Conservation (phyloP, 2,329 filamentous ascomycete genomes). For the Penicillium sp. region DNA sequence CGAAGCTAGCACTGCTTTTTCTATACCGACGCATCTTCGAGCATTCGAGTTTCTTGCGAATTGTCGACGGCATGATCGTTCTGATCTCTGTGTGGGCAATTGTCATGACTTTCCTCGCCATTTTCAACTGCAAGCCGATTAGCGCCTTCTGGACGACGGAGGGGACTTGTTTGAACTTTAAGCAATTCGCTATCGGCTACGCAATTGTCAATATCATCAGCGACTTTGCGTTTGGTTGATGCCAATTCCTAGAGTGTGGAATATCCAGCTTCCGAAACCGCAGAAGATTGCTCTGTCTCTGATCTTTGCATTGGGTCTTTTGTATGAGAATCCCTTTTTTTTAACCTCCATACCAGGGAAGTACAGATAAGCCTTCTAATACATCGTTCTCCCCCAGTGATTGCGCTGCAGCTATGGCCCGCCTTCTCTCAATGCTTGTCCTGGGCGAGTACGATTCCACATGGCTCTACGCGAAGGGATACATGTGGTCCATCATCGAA, state of each 20-base stretch:
- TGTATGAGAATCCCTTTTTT: background rate
- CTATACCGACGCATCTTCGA: constrained; percentile 4
- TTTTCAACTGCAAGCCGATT: constrained; percentile 6
- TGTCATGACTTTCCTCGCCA: constrained; percentile 1
- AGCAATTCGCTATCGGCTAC: constrained; percentile 1
- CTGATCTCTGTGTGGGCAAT: background rate
- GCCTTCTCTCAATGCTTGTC: constrained; percentile 2
- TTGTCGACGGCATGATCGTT: constrained; percentile 1
- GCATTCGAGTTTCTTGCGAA: background rate
- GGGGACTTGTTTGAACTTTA: constrained; percentile 3
- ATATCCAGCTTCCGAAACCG: background rate
- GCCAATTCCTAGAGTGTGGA: constrained; percentile 7
- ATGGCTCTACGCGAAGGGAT: background rate
- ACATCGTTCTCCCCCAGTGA: background rate
- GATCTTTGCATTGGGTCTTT: constrained; percentile 3
- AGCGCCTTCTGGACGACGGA: constrained; percentile 3
- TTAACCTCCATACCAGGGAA: too few species aligned
- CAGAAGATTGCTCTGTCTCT: constrained; percentile 3
- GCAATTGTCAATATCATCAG: constrained; percentile 3
- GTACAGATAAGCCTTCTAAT: background rate
- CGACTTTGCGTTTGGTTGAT: background rate
- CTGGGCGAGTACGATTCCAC: background rate
- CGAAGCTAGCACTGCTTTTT: constrained; percentile 6
- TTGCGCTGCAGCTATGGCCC: constrained; percentile 1
- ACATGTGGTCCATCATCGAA: constrained; percentile 5